phyloP scores from a whole-genome alignment of 352 stramenopile genomes.

The Thraustochytrium striatum region DNA sequence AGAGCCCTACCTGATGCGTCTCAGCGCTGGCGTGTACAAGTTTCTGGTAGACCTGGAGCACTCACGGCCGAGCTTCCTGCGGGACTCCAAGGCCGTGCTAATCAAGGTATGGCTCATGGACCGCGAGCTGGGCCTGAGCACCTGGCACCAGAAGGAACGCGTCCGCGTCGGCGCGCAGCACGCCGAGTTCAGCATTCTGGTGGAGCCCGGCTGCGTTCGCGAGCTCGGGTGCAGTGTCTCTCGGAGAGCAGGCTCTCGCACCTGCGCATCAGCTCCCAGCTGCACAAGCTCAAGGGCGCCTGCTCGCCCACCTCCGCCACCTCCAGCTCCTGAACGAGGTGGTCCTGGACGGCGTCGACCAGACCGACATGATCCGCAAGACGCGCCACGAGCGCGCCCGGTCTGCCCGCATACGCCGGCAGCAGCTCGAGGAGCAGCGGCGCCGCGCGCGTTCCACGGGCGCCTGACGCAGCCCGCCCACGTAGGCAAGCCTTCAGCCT shows the following conservation, averaged over 20 bases:
- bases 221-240: neutral
- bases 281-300: neutral
- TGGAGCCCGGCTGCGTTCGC: neutral
- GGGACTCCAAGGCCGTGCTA: neutral
- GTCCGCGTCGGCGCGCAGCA: neutral
- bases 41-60: neutral
- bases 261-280: neutral
- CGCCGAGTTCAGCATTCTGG: neutral
- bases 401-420: no score
- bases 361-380: neutral
- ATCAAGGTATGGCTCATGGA: neutral
- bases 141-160: neutral
- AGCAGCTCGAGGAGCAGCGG: neutral
- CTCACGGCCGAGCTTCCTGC: neutral
- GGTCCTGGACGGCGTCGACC: neutral
- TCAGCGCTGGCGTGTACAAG: neutral
- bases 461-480: no score
- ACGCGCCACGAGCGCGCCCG: neutral
- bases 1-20: neutral
- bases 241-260: neutral
- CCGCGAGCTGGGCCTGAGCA: neutral
- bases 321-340: neutral
- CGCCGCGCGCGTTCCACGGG: no score
- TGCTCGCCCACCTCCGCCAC: neutral
- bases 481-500: no score